phyloP scores from a whole-genome alignment of 805 yeast genomes.

The Kregervanrija pseudodelftensis region DNA sequence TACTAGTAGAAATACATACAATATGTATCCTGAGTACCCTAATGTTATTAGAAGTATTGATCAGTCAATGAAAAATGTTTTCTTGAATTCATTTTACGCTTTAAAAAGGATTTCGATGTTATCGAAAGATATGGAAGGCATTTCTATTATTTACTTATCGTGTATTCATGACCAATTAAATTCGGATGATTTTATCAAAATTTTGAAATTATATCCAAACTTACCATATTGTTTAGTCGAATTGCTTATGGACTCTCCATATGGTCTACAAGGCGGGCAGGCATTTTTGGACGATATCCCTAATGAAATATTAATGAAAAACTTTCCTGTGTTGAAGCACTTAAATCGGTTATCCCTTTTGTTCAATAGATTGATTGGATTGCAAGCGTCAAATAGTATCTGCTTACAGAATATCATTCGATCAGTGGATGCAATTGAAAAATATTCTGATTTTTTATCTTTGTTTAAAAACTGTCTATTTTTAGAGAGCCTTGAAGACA shows the following conservation, averaged over 20 bases:
- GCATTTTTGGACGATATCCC: background rate
- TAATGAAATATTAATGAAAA: slow-evolving; percentile 2
- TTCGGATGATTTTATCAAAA: slow-evolving; percentile 3
- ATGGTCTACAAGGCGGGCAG: slow-evolving; percentile 19
- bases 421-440: too few species aligned
- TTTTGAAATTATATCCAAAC: slow-evolving; percentile 10
- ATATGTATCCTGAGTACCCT: slow-evolving; percentile 21
- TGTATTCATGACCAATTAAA: slow-evolving; percentile 11
- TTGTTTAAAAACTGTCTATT: too few species aligned
- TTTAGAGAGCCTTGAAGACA: background rate
- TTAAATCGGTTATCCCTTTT: slow-evolving; percentile 42
- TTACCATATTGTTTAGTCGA: slow-evolving; percentile 12
- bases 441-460: too few species aligned
- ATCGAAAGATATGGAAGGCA: slow-evolving; percentile 9
- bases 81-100: background rate
- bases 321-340: slow-evolving; percentile 39
- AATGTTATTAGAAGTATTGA: slow-evolving; percentile 20
- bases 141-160: slow-evolving; percentile 8
- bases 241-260: slow-evolving; percentile 14
- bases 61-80: background rate
- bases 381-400: too few species aligned
- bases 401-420: too few species aligned
- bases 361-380: slow-evolving; percentile 15
- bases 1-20: slow-evolving; percentile 17
- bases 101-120: too few species aligned